Base-by-base conservation (phyloP, 1,284 basidiomycete genomes). In the Ustilago xerochloae region DNA sequence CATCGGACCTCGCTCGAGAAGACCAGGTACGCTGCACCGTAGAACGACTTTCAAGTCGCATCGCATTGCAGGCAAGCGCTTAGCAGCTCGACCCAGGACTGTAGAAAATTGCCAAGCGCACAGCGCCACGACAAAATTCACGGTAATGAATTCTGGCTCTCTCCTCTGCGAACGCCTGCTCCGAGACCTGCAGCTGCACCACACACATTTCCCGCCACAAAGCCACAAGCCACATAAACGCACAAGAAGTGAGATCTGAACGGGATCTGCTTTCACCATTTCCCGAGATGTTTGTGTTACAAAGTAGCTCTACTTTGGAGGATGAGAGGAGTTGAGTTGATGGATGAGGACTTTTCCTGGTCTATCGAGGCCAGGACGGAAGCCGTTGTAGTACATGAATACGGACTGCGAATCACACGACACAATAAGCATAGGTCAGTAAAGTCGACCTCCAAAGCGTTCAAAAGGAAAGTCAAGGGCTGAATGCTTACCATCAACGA, bases 291-390 rank as follows among this genome's bases (percentile, higher is more conserved):
- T 26, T 52, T 29, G 29, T 46, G 52, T 54, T 36, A 26, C 38
- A 54, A 29, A 45, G 45, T 6, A 46, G 6, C 15, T 26, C 15
- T 39, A 69, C 41, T 70, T 70, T 10, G 67, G 67, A 36, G 67
- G 67, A 33, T 60, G 61, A 6, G 56, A 60, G 8, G 67, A 55
- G 22, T 70, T 39, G 33, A 67, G 55, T 32, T 65, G 65, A 24
- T 75, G 70, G 45, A 73, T 64, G 12, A 75, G 59, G n/a, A 75
- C 59, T 33, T 58, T 52, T 5, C 71, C 71, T 6, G 71, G 71
- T 3, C 53, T 33, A 38, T 70, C 71, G 16, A 66, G 58, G 9
- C 67, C 66, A 0, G 67, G 66, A 15, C 47, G 50, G 24, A 75
- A 57, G 30, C 67, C 67, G 46, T 66, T 56, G 46, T 32, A 24